These are phyloP conservation scores for Suillus subalutaceus DNA, from an alignment of 768 basidiomycete genomes.

Conservation along the genomic window DNA sequence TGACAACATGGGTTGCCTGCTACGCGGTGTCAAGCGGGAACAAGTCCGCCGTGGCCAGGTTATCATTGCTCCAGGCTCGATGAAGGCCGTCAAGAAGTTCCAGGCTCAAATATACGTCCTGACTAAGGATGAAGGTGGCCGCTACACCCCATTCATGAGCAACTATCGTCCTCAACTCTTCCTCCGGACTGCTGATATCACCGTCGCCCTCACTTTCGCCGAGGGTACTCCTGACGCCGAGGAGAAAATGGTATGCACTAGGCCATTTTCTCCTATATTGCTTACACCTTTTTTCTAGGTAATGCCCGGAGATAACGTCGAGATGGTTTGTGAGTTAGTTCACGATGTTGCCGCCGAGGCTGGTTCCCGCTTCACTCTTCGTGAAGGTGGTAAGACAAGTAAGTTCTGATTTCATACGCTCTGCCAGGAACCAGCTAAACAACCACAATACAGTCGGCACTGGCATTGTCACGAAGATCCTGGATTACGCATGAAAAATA, in stretches of 20 bases:
- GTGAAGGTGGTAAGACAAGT: conserved; percentile 95
- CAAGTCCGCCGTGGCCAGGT: conserved; percentile 94
- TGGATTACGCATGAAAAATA: conserved; percentile 43
- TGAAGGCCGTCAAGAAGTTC: conserved; percentile 96
- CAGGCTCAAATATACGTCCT: conserved; percentile 84
- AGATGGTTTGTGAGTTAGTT: conserved; percentile 82
- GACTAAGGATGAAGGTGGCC: conserved; percentile 56
- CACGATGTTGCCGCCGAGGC: conserved; percentile 89
- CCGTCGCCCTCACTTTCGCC: conserved; percentile 83
- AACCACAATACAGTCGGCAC: conserved; percentile 70
- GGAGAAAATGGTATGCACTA: conserved; percentile 78
- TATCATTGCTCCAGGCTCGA: conserved; percentile 83
- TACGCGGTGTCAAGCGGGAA: conserved; percentile 97
- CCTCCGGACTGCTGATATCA: conserved; percentile 94
- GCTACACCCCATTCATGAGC: conserved; percentile 89
- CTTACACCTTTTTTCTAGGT: conserved; percentile 47
- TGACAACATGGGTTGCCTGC: conserved; percentile 98
- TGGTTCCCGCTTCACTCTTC: conserved; percentile 88
- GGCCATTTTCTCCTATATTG: not conserved
- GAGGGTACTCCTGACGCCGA: conserved; percentile 77
- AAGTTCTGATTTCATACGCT: conserved; percentile 29
- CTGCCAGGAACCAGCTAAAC: conserved; percentile 12
- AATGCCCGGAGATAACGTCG: conserved; percentile 98
- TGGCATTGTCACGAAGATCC: conserved; percentile 88
- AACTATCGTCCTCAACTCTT: conserved; percentile 96